Evolutionary conservation across 2,329 filamentous ascomycete genomes (phyloP).

Genomic region (Aspergillus melleus): DNA sequence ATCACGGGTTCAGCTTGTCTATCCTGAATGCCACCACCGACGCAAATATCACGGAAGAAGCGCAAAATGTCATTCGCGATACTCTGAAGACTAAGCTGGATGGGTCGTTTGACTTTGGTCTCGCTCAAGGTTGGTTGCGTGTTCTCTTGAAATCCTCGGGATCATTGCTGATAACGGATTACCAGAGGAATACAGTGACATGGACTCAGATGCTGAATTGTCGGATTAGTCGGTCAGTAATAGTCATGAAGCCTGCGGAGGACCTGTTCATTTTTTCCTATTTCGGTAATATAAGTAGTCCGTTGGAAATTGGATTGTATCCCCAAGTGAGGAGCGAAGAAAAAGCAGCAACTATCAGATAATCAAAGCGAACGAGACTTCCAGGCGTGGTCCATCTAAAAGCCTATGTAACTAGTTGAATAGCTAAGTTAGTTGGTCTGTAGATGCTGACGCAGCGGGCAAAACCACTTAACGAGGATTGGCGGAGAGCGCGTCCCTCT

Average conservation of each 20-base stretch:
- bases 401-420: background rate
- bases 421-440: background rate
- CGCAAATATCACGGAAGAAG: slow-evolving; percentile 25
- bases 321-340: background rate
- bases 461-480: slow-evolving; percentile 25
- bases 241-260: background rate
- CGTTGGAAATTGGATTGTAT: background rate
- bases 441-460: background rate
- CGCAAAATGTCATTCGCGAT: slow-evolving; percentile 31
- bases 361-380: too few species aligned
- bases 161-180: slow-evolving; percentile 10
- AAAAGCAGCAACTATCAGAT: background rate
- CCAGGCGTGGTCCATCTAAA: too few species aligned
- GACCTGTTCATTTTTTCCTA: background rate
- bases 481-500: slow-evolving; percentile 23
- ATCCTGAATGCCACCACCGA: slow-evolving; percentile 27
- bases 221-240: slow-evolving; percentile 13
- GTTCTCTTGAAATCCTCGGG: background rate
- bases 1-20: slow-evolving; percentile 31
- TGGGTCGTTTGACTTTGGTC: slow-evolving; percentile 27
- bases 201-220: slow-evolving; percentile 18
- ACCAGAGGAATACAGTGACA: slow-evolving; percentile 25
- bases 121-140: slow-evolving; percentile 18
- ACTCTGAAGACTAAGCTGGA: slow-evolving; percentile 19
- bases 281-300: background rate